Percentiles rank a stretch among this genome's conserved stretches.
phyloP scores from a whole-genome alignment of 495 filamentous ascomycete species.

The Sphaerosporella brunnea region DNA sequence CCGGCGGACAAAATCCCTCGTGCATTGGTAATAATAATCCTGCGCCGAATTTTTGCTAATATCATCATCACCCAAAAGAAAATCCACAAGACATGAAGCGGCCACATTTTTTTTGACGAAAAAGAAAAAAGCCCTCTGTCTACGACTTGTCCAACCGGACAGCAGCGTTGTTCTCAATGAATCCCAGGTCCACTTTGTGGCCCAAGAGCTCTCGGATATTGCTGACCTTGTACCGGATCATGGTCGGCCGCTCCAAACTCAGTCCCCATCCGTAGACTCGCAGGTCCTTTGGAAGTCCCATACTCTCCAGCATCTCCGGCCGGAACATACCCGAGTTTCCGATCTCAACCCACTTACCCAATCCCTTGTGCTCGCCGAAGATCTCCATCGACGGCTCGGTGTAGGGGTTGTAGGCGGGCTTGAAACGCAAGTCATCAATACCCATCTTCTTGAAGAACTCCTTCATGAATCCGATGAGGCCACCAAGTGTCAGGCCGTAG shows the following conservation, averaged over 20 bases:
- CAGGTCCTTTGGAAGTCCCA: conserved; percentile 69
- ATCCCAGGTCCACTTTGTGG: conserved; percentile 66
- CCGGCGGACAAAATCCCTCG: no score
- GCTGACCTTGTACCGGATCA: conserved; percentile 81
- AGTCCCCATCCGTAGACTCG: conserved; percentile 81
- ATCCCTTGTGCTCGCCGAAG: conserved; percentile 76
- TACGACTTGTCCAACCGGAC: conserved; percentile 62
- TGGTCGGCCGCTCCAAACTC: conserved; percentile 82
- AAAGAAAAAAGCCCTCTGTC: no score
- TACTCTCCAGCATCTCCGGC: conserved; percentile 77
- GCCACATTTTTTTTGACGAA: no score
- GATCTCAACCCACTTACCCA: conserved; percentile 88
- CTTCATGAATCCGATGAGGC: conserved; percentile 90
- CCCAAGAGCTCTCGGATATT: conserved; percentile 77
- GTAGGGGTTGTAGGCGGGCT: conserved; percentile 95
- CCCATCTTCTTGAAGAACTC: conserved; percentile 95
- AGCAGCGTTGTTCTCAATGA: conserved; percentile 68
- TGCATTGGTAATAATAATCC: no score
- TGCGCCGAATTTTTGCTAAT: no score
- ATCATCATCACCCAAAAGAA: no score
- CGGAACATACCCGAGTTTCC: conserved; percentile 97
- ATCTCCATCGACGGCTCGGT: conserved; percentile 98
- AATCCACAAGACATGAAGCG: no score
- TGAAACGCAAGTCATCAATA: conserved; percentile 72
- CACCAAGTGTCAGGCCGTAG: conserved; percentile 75